Base-by-base conservation (phyloP, 441 rosid genomes). In the Corymbia calophylla region DNA sequence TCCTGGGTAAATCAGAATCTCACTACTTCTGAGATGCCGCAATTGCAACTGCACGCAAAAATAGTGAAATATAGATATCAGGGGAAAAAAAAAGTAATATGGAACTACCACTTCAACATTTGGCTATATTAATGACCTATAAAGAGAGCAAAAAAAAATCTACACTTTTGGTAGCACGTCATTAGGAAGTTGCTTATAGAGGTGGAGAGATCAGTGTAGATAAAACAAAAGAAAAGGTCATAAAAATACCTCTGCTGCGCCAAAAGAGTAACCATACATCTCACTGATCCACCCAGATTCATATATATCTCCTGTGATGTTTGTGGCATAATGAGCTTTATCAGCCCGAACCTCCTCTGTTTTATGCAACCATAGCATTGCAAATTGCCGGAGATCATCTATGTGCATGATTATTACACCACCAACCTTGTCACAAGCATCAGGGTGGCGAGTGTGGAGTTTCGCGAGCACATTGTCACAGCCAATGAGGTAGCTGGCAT, bases 201-300 rank as follows among this genome's bases (percentile, higher is more conserved):
- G 51, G 47, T 31, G 62, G 31, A 86, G 47, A 47, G 88, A 25
- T 56, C 48, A 27, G 82, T 66, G 70, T 58, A 55, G 16, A 87
- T 53, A 48, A 87, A 48, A 88, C 68, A 86, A 62, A 80, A 8
- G 3, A 64, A 85, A 23, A 62, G 49, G 88, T 5, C 8, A 47
- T 90, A 87, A 73, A 58, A 32, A 86, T 94, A 96, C 99, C 99
- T 98, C 99, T 82, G 99, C 99, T 56, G 99, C 99, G 29, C 98
- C 99, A 81, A 98, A 98, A 53, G 99, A 96, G 93, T 98, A 98
- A 86, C 99, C 99, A 88, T 98, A 98, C 99, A 98, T 98, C 92
- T 98, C 99, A 89, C 99, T 97, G 89, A 98, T 98, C 99, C 99
- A 98, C 86, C 99, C 99, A 81, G 99, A 96, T 88, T 93, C 93